Conservation (phyloP, 2,329 filamentous ascomycete species). For the Trichoderma lentiforme region DNA sequence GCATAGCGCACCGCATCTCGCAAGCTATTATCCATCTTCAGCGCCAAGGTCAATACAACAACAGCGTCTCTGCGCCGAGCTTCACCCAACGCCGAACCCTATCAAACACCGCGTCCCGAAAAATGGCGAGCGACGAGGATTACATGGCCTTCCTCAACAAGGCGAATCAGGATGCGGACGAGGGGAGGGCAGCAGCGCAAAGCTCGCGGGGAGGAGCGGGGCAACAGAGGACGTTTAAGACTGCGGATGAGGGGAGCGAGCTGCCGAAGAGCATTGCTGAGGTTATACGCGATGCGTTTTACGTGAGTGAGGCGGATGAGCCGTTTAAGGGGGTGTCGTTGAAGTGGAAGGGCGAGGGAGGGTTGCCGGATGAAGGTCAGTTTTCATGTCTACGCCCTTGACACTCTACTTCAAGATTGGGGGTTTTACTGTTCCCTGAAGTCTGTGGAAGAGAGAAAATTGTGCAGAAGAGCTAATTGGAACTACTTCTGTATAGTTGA, state of each 20-base stretch:
- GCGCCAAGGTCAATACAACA: not conserved
- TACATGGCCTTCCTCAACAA: slow-evolving; percentile 85
- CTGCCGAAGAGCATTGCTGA: slow-evolving; percentile 58
- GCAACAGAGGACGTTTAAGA: slow-evolving; percentile 43
- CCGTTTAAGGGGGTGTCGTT: slow-evolving; percentile 76
- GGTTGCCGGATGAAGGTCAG: slow-evolving; percentile 60
- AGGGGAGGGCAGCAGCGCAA: slow-evolving; percentile 28
- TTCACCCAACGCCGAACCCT: slow-evolving; percentile 20
- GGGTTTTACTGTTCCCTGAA: no score
- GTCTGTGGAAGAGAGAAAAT: not conserved
- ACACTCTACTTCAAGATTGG: not conserved
- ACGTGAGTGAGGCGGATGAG: slow-evolving; percentile 80
- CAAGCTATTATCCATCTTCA: not conserved
- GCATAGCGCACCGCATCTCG: not conserved
- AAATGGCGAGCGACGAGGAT: slow-evolving; percentile 73
- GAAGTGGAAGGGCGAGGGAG: slow-evolving; percentile 49
- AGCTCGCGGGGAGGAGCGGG: slow-evolving; percentile 22
- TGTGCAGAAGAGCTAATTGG: not conserved
- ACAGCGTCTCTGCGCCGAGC: not conserved
- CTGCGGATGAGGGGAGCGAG: slow-evolving; percentile 50
- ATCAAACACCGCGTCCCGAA: slow-evolving; percentile 26
- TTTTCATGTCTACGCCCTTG: not conserved
- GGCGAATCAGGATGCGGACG: slow-evolving; percentile 74
- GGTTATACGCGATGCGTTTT: slow-evolving; percentile 56
- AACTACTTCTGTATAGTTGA: slow-evolving; percentile 49